Conservation (phyloP, 495 filamentous ascomycete species). For the Penicillium desertorum region DNA sequence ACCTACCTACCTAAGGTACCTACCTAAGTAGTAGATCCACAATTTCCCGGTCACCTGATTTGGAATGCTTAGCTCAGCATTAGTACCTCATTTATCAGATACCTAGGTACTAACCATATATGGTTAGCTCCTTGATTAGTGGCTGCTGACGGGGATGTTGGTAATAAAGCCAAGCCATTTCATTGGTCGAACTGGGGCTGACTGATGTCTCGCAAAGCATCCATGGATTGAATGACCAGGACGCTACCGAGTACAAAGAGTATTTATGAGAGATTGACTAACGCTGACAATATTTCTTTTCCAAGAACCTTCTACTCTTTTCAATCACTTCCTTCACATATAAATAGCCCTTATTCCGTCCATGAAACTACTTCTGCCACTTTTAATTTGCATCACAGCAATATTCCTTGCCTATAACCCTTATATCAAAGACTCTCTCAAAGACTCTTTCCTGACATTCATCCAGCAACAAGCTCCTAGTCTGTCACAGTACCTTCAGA, state of each 20-base stretch:
- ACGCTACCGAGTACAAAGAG: not conserved
- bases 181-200: conserved; percentile 20
- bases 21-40: too few species aligned
- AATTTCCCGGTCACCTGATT: conserved; percentile 1
- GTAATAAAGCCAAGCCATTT: conserved; percentile 19
- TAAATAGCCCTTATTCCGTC: conserved; percentile 34
- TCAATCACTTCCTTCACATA: conserved; percentile 17
- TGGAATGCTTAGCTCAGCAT: conserved; percentile 6
- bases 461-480: conserved; percentile 20
- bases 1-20: too few species aligned
- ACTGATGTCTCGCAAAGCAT: conserved; percentile 37
- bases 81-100: not conserved
- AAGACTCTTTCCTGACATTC: conserved; percentile 19
- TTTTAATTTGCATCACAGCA: conserved; percentile 48
- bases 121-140: conserved; percentile 13
- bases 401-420: conserved; percentile 33
- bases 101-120: conserved; percentile 8
- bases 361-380: conserved; percentile 46
- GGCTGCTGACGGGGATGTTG: conserved; percentile 35
- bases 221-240: not conserved
- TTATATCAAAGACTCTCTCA: conserved; percentile 21
- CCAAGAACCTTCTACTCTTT: conserved; percentile 23
- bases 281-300: conserved; percentile 27
- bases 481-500: conserved; percentile 20
- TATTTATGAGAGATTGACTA: conserved; percentile 26